These are phyloP conservation scores for Lupinus albus DNA, from an alignment of 306 rosid species.

Conservation along the genomic window DNA sequence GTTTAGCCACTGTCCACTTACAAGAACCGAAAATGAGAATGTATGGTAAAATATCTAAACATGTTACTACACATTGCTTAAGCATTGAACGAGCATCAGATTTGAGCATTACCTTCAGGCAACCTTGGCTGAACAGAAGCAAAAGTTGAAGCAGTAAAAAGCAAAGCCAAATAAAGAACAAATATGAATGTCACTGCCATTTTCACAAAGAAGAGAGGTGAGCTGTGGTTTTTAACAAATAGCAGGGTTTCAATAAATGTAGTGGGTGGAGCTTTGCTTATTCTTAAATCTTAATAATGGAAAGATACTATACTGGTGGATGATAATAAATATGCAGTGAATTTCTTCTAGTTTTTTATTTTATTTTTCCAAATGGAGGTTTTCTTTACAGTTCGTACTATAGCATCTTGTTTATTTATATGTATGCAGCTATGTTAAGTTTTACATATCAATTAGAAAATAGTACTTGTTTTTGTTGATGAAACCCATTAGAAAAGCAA, in stretches of 20 bases:
- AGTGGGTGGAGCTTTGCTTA: conserved; percentile 11
- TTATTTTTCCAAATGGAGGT: no score
- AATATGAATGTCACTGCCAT: conserved; percentile 50
- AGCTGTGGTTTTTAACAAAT: conserved; percentile 29
- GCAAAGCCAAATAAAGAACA: conserved; percentile 46
- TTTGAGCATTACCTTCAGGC: conserved; percentile 57
- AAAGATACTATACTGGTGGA: background rate
- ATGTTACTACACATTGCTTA: background rate
- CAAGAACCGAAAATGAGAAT: conserved; percentile 18
- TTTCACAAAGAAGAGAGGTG: conserved; percentile 13
- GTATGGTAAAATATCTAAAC: background rate
- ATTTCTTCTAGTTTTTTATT: no score
- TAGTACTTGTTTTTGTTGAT: no score
- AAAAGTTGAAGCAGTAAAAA: conserved; percentile 50
- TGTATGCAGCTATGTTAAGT: no score
- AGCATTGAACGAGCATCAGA: conserved; percentile 22
- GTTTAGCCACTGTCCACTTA: background rate
- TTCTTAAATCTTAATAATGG: conserved; percentile 48
- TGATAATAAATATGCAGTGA: no score
- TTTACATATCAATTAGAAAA: no score
- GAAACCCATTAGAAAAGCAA: no score
- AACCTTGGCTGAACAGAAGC: conserved; percentile 39
- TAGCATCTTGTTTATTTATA: no score
- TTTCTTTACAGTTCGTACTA: no score
- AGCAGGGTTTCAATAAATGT: background rate